Conservation (phyloP, 768 basidiomycete species). For the Termitomyces sp. region DNA sequence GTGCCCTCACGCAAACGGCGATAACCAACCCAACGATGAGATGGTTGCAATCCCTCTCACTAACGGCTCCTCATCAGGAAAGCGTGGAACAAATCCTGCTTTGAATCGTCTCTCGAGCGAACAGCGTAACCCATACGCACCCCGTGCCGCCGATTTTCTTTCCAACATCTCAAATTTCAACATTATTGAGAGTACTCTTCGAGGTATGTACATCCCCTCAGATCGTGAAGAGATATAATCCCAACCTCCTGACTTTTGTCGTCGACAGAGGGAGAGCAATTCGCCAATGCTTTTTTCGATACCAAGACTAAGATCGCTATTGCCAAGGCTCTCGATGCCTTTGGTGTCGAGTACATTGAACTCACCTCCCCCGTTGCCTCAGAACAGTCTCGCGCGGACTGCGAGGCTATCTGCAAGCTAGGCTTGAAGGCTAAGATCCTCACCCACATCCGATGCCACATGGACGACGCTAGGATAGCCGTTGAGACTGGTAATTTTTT, state of each 20-base stretch:
- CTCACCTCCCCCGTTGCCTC: conserved; percentile 97
- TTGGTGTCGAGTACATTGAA: conserved; percentile 99
- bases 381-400: conserved; percentile 89
- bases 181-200: conserved; percentile 94
- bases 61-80: conserved; percentile 37
- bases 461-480: conserved; percentile 98
- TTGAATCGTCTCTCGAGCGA: conserved; percentile 35
- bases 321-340: conserved; percentile 95
- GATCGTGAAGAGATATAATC: neutral
- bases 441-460: conserved; percentile 98
- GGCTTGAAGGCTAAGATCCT: conserved; percentile 95
- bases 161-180: conserved; percentile 91
- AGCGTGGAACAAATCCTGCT: conserved; percentile 33
- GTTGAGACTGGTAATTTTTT: conserved; percentile 80
- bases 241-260: conserved; percentile 6
- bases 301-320: conserved; percentile 99
- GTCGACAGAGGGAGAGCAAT: conserved; percentile 91
- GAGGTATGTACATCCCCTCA: conserved; percentile 52
- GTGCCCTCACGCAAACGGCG: conserved; percentile 58
- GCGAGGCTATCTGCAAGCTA: conserved; percentile 98
- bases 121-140: conserved; percentile 74
- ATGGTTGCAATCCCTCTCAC: conserved; percentile 69
- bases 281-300: conserved; percentile 99
- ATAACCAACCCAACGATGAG: conserved; percentile 41
- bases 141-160: conserved; percentile 87